Evolutionary conservation across 2,329 filamentous ascomycete species (phyloP), one percentile per base, ranked within the genome.

Genomic region (Ophiostoma ulmi): DNA sequence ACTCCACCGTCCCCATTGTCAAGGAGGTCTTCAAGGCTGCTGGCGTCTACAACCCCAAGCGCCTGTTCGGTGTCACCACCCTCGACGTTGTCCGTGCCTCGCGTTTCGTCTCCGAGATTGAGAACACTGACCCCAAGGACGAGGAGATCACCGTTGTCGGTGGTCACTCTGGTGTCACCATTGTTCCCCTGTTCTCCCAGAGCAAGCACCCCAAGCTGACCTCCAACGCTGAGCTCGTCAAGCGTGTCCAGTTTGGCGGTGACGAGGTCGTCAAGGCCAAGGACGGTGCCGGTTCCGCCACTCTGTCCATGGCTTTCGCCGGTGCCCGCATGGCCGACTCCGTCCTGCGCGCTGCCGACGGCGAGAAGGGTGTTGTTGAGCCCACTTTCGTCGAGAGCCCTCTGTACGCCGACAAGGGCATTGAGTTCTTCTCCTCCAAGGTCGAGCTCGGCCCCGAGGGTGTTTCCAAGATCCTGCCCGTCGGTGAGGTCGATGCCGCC

Each of bases 251-350:
- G 86, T 98, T 98, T 81, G 94, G 95, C 82, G 94, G 94, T 87
- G 94, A 98, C 81, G 94, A 98, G 90, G 94, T 98, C 76, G 94
- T 98, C 85, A 88, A 97, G 89, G 95, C 94, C 83, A 98, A 98
- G 91, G 94, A 94, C 80, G 95, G 94, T 83, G 93, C 94, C 78
- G 94, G 94, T 78, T 97, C 93, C 76, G 94, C 94, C 80, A 98
- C 94, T 75, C 91, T 98, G 77, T 97, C 93, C 85, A 99, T 99
- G 94, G 94, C 94, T 79, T 94, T 97, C 88, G 94, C 94, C 76
- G 94, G 94, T 81, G 87, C 87, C 79, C 87, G 88, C 82, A 86
- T 90, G 83, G 93, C 95, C 77, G 94, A 98, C 86, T 93, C 91
- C 76, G 85, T 99, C 78, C 91, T 99, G 83, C 94, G 93, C 83